phyloP scores from a whole-genome alignment of 2,329 filamentous ascomycete species.

The Gliomastix tumulicola region DNA sequence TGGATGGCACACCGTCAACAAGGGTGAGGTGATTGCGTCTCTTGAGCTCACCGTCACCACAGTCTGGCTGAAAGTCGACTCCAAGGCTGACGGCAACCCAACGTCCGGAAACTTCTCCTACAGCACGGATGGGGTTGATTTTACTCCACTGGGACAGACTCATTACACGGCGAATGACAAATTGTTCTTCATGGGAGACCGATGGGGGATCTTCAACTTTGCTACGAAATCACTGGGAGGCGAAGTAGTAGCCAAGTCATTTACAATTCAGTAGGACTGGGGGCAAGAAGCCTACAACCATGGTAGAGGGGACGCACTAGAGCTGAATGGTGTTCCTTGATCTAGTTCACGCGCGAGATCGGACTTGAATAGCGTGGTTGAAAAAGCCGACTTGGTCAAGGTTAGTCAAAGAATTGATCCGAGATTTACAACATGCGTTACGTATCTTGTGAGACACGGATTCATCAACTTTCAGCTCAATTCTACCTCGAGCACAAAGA shows the following conservation, averaged over 20 bases:
- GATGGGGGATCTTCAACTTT: slow-evolving; percentile 40
- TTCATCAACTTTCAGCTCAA: too few relatives aligned
- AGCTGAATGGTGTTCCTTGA: too few relatives aligned
- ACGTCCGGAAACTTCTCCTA: slow-evolving; percentile 11
- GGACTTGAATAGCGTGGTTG: too few relatives aligned
- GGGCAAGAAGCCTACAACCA: too few relatives aligned
- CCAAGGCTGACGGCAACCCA: slow-evolving; percentile 12
- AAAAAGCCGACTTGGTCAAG: too few relatives aligned
- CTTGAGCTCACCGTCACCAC: background rate
- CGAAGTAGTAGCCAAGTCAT: slow-evolving; percentile 17
- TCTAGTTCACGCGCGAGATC: too few relatives aligned
- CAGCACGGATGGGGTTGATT: slow-evolving; percentile 2
- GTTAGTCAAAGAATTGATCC: too few relatives aligned
- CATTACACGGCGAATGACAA: slow-evolving; percentile 31
- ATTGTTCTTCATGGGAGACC: slow-evolving; percentile 39
- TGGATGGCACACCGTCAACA: slow-evolving; percentile 5
- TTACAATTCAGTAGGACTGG: too few relatives aligned
- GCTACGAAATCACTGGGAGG: slow-evolving; percentile 24
- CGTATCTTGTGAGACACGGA: too few relatives aligned
- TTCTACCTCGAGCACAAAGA: too few relatives aligned
- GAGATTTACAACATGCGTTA: too few relatives aligned
- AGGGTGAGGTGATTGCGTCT: background rate
- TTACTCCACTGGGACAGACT: slow-evolving; percentile 16
- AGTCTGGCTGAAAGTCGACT: slow-evolving; percentile 12
- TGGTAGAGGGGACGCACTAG: too few relatives aligned